Evolutionary conservation across 345 rosid species (phyloP).

Genomic region (Ceriops decandra): DNA sequence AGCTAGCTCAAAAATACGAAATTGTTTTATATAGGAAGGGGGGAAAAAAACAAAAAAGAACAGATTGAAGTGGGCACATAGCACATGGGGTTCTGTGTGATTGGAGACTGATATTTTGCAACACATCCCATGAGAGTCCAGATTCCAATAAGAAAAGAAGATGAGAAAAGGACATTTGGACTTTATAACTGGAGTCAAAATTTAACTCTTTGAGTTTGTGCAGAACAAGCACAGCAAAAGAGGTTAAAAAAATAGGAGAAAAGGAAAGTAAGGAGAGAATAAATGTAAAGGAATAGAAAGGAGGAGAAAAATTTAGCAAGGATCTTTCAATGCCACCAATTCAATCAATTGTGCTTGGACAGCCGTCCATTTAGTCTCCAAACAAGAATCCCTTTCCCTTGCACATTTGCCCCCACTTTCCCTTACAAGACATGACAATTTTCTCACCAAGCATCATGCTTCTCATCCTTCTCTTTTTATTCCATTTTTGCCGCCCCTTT

Average conservation of each 20-base stretch:
- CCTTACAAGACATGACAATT: conserved; percentile 53
- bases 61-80: conserved; percentile 17
- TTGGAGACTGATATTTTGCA: conserved; percentile 21
- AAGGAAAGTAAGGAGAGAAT: not conserved
- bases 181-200: conserved; percentile 37
- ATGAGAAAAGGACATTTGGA: conserved; percentile 14
- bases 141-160: not conserved
- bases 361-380: conserved; percentile 54
- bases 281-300: not conserved
- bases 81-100: conserved; percentile 21
- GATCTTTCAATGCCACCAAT: conserved; percentile 44
- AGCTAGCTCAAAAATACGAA: not conserved
- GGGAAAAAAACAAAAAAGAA: conserved; percentile 5
- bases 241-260: not conserved
- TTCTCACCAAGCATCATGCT: conserved; percentile 40
- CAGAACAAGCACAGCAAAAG: conserved; percentile 14
- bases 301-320: conserved; percentile 16
- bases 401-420: conserved; percentile 50
- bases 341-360: conserved; percentile 46
- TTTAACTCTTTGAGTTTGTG: conserved; percentile 37
- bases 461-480: conserved; percentile 12
- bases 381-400: conserved; percentile 34
- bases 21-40: conserved; percentile 8
- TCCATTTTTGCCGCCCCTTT: not conserved
- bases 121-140: conserved; percentile 7